Percentiles rank a stretch among this genome's conserved stretches.
Evolutionary conservation across 495 filamentous ascomycete genomes (phyloP).

Genomic region (Neurospora tetraspora): DNA sequence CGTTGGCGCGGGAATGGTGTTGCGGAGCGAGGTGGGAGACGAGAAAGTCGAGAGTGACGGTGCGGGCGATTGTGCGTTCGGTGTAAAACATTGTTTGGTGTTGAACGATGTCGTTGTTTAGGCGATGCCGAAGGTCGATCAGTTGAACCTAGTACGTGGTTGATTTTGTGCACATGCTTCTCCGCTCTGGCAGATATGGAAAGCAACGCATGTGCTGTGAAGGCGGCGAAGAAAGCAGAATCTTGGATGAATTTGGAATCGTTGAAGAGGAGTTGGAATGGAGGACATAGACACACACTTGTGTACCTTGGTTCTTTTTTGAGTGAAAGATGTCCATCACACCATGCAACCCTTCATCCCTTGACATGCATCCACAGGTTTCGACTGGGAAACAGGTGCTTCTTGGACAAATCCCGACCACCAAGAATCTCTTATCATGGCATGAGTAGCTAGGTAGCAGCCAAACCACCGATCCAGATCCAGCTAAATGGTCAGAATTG

Average conservation of each 20-base stretch:
- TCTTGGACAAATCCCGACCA: neutral
- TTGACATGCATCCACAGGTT: neutral
- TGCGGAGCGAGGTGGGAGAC: conserved; percentile 41
- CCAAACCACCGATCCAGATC: neutral
- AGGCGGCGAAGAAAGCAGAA: neutral
- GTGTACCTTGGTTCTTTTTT: neutral
- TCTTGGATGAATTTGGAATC: neutral
- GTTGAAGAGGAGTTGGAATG: neutral
- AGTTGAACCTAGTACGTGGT: neutral
- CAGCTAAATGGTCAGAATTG: neutral
- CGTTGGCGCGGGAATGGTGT: neutral
- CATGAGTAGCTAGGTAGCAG: neutral
- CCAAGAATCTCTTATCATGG: neutral
- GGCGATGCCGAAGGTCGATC: neutral
- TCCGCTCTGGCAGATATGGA: neutral
- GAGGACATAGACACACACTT: neutral
- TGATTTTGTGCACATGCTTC: neutral
- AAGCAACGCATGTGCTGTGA: neutral
- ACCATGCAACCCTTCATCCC: neutral
- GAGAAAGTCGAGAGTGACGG: conserved; percentile 59
- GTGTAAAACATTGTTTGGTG: neutral
- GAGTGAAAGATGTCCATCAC: neutral
- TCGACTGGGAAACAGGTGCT: neutral
- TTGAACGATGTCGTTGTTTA: neutral
- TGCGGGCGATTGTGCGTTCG: neutral